phyloP scores from a whole-genome alignment of 805 yeast species.

The Kuraishia hungarica region DNA sequence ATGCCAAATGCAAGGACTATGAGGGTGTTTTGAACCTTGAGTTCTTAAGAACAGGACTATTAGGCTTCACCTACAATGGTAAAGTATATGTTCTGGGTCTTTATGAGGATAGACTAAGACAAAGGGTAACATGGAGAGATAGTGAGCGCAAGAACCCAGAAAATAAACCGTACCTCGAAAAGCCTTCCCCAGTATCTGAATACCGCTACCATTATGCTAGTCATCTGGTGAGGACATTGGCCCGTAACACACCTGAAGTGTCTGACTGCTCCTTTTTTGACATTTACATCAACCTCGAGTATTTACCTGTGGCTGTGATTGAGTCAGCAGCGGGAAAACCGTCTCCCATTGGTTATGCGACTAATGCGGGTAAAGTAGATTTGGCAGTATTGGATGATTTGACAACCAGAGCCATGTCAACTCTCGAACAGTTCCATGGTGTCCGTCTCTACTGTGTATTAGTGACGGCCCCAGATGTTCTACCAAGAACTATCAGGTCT shows the following conservation, averaged over 20 bases:
- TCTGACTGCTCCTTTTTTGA: conserved; percentile 92
- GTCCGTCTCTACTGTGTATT: conserved; percentile 76
- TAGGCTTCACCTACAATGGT: conserved; percentile 85
- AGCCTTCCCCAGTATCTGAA: not conserved
- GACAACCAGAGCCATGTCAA: conserved; percentile 34
- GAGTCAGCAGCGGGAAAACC: conserved; percentile 34
- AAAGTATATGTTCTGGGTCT: conserved; percentile 82
- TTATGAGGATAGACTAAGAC: conserved; percentile 86
- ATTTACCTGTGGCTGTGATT: conserved; percentile 75
- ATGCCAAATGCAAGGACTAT: conserved; percentile 70
- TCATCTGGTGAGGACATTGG: conserved; percentile 79
- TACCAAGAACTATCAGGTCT: conserved; percentile 77
- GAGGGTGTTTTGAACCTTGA: conserved; percentile 65
- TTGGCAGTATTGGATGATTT: conserved; percentile 37
- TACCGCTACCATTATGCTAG: conserved; percentile 74
- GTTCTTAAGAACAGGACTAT: conserved; percentile 80
- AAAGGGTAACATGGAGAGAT: conserved; percentile 60
- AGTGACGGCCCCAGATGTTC: conserved; percentile 68
- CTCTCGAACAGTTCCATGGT: conserved; percentile 50
- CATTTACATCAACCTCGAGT: conserved; percentile 67
- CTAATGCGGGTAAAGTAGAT: conserved; percentile 14
- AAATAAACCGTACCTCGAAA: conserved; percentile 2
- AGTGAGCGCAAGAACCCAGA: conserved; percentile 17
- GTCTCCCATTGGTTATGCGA: not conserved
- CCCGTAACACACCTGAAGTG: conserved; percentile 70